These are phyloP conservation scores for Nicotiana tomentosiformis DNA, from an alignment of 257 asterid genomes.

Conservation along the genomic window DNA sequence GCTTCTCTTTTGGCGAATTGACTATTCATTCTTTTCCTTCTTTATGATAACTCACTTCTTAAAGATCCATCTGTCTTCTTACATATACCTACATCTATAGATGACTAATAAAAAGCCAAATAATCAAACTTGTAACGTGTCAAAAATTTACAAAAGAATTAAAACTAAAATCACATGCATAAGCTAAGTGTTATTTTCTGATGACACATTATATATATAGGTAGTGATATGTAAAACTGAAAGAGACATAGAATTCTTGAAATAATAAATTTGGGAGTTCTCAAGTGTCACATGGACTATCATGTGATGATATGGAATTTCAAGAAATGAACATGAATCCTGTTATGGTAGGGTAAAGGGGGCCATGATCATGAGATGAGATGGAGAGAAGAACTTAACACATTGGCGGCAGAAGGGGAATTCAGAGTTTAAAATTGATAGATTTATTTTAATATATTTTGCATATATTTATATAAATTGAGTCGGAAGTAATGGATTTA, in stretches of 20 bases:
- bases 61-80: conserved; percentile 5
- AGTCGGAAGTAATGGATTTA: too few relatives aligned
- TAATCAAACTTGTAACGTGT: background rate
- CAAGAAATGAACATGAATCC: conserved; percentile 12
- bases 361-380: background rate
- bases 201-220: background rate
- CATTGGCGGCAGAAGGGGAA: too few relatives aligned
- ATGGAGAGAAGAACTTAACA: background rate
- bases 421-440: too few relatives aligned
- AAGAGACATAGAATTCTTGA: conserved; percentile 1
- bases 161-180: background rate
- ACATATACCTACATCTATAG: background rate
- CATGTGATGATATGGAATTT: conserved; percentile 15
- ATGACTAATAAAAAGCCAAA: background rate
- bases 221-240: background rate
- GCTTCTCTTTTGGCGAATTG: conserved; percentile 12
- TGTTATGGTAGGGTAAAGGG: conserved; percentile 25
- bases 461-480: too few relatives aligned
- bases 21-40: conserved; percentile 12
- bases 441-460: too few relatives aligned
- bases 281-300: conserved; percentile 22
- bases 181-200: background rate
- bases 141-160: background rate
- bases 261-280: background rate
- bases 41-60: conserved; percentile 2